phyloP scores from a whole-genome alignment of 257 asterid genomes.

The Verbascum thapsus region DNA sequence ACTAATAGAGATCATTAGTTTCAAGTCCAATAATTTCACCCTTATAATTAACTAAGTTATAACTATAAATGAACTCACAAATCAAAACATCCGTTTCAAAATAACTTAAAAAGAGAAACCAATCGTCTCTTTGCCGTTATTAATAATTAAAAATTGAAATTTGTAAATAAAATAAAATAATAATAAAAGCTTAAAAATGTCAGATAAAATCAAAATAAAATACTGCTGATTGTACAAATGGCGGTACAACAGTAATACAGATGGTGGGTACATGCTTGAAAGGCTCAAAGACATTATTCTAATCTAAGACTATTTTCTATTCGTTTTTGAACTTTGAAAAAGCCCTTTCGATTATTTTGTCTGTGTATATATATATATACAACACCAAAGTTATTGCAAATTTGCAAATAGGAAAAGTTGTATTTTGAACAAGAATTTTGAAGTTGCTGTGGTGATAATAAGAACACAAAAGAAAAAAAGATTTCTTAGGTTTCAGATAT shows the following conservation, averaged over 20 bases:
- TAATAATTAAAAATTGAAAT: background rate
- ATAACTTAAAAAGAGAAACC: slow-evolving; percentile 31
- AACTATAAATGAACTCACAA: slow-evolving; percentile 33
- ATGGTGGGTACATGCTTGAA: slow-evolving; percentile 59
- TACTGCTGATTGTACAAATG: slow-evolving; percentile 12
- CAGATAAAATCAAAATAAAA: background rate
- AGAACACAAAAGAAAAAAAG: slow-evolving; percentile 43
- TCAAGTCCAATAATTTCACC: slow-evolving; percentile 17
- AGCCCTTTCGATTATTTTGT: slow-evolving; percentile 12
- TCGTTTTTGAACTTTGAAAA: slow-evolving; percentile 27
- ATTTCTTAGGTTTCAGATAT: slow-evolving; percentile 86
- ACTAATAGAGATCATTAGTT: slow-evolving; percentile 32
- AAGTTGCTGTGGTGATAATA: slow-evolving; percentile 38
- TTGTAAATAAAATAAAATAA: background rate
- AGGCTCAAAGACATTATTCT: slow-evolving; percentile 36
- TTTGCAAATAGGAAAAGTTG: slow-evolving; percentile 15
- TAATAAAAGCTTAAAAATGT: background rate
- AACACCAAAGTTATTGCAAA: background rate
- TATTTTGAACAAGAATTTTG: slow-evolving; percentile 42
- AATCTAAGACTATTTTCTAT: slow-evolving; percentile 26
- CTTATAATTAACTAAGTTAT: slow-evolving; percentile 28
- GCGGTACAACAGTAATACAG: slow-evolving; percentile 26
- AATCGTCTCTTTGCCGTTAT: slow-evolving; percentile 32
- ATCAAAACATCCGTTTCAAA: slow-evolving; percentile 23
- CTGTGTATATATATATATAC: slow-evolving; percentile 5